Conservation (phyloP, 257 asterid species). For the Capsicum pubescens region DNA sequence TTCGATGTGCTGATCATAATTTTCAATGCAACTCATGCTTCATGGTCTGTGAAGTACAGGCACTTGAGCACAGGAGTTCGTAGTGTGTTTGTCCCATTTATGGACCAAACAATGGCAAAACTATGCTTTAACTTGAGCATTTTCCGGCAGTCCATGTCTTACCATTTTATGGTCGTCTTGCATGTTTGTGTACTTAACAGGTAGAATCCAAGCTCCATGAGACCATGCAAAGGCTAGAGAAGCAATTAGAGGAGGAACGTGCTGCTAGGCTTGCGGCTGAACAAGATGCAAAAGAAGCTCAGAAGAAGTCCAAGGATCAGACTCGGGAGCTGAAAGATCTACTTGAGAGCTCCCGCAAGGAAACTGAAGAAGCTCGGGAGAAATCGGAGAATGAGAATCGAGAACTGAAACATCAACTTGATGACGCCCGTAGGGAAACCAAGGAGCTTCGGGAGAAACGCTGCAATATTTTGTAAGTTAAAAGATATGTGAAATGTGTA, state of each 20-base stretch:
- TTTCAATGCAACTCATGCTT: no score
- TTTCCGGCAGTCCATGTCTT: background rate
- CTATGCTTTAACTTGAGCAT: background rate
- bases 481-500: background rate
- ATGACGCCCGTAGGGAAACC: background rate
- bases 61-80: no score
- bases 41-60: no score
- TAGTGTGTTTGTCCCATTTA: no score
- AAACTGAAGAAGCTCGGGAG: conserved; percentile 24
- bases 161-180: background rate
- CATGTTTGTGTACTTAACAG: conserved; percentile 28
- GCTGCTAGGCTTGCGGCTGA: conserved; percentile 31
- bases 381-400: conserved; percentile 45
- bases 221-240: conserved; percentile 41
- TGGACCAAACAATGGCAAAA: background rate
- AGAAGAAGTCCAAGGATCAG: conserved; percentile 40
- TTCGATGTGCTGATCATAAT: no score
- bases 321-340: conserved; percentile 44
- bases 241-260: conserved; percentile 36
- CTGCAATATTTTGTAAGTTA: background rate
- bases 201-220: conserved; percentile 45
- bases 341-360: conserved; percentile 34
- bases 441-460: background rate
- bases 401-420: conserved; percentile 48
- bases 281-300: conserved; percentile 18